These are phyloP conservation scores for Rhodotorula sp. DNA, from an alignment of 1,284 basidiomycete genomes.

Conservation along the genomic window DNA sequence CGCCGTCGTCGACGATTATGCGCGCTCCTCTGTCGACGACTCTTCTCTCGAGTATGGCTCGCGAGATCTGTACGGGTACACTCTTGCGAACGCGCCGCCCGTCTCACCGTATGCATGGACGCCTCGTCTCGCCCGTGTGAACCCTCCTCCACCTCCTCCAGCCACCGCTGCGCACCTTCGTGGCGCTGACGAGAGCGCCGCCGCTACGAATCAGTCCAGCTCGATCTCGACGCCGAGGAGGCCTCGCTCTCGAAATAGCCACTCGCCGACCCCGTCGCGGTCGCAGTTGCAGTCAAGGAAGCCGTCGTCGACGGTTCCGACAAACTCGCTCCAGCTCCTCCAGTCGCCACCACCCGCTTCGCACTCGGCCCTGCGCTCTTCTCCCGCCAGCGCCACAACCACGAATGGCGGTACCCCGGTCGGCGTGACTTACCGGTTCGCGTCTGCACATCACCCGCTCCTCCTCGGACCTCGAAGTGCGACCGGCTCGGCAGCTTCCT, in stretches of 20 bases:
- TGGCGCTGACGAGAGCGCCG: too few species aligned
- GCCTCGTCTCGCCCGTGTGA: background rate
- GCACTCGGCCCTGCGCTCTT: background rate
- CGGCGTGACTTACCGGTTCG: background rate
- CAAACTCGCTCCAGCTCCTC: too few species aligned
- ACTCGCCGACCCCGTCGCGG: too few species aligned
- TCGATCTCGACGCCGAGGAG: too few species aligned
- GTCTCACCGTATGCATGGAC: conserved; percentile 5
- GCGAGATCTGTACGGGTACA: too few species aligned
- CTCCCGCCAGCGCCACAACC: background rate
- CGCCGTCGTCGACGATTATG: too few species aligned
- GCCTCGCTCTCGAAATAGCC: too few species aligned
- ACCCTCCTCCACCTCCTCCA: background rate
- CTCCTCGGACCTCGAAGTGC: conserved; percentile 3
- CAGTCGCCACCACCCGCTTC: background rate
- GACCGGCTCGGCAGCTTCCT: background rate
- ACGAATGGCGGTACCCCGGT: background rate
- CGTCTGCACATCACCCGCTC: conserved; percentile 2
- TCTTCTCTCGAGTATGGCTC: background rate
- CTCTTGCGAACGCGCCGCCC: background rate
- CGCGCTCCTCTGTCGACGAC: background rate
- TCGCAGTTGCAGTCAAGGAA: too few species aligned
- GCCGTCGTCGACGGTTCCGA: too few species aligned
- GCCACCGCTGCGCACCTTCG: background rate
- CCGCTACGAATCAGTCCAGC: too few species aligned